Evolutionary conservation across 305 asterid genomes (phyloP), one percentile per base, ranked within the genome.

Genomic region (Ilex paraguariensis): DNA sequence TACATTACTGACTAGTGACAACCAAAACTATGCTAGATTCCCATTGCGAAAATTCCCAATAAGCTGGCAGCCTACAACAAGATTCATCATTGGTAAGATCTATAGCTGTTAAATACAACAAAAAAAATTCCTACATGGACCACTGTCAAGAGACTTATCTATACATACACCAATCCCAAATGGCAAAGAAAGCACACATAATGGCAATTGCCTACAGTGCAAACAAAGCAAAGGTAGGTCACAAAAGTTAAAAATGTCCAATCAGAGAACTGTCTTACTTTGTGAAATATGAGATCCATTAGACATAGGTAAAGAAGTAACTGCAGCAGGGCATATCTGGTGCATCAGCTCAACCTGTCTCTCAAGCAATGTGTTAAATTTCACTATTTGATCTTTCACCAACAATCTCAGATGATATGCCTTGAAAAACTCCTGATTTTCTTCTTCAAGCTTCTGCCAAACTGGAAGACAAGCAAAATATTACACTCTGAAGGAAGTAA

Each of bases 401-500:
- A 75, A 67, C 81, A 89, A 65, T 67, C 81, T 85, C 61, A 83
- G 77, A 71, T 83, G 80, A 73, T 92, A 92, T 58, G 87, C 95
- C 83, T 80, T 75, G 75, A 92, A 89, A 76, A 92, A 87, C 1
- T 85, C 95, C 45, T 69, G 94, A 79, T 92, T 90, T 72, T 87
- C 85, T 69, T 79, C 73, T 71, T 89, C 97, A 67, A 92, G 90
- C 79, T 80, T 73, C 66, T 77, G 87, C 97, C 98, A 92, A 69
- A 90, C 97, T 92, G 86, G 62, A 79, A 72, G 58, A 56, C 44
- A 52, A 28, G 54, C 31, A 56, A 14, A 56, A 17, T 8, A 13
- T 56, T 28, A 21, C 9, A 28, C 13, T 31, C 60, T 56, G 8
- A 9, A 31, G 40, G 3, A 28, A 4, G 9, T 13, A n/a, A 56